Evolutionary conservation across 192 early-diverging fungal species (phyloP), one percentile per base, ranked within the genome.

Genomic region (Gonapodya prolifera): DNA sequence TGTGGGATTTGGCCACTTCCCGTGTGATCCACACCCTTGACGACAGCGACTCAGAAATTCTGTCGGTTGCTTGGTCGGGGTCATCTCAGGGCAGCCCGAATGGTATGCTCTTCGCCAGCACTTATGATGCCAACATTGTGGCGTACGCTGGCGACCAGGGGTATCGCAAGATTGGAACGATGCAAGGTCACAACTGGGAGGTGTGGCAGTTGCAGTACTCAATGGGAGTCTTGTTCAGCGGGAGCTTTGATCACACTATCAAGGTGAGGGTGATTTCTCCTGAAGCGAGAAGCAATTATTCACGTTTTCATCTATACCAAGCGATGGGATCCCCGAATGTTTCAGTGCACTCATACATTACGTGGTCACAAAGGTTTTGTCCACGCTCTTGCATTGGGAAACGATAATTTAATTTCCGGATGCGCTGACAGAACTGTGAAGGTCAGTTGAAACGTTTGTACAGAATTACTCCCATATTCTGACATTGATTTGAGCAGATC

Each of bases 161-260:
- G 45, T 83, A 77, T 17, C 34, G 79, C 31, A 78, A 82, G 16
- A 70, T 83, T 0, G 80, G 79, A 2, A 87, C 85, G 0, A 61
- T 89, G 34, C 81, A 82, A 76, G 88, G 88, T 0, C 88, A 89
- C 77, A 89, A 87, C 35, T 89, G 88, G 88, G 88, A 89, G 69
- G 88, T 89, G 0, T 89, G 88, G 88, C 84, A 89, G 36, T 80
- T 89, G 2, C 83, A 84, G 36, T 86, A 86, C 79, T 78, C 80
- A 1, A 83, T 86, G 35, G 85, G 85, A 0, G 77, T 77, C 33
- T 61, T 86, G 34, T 86, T 86, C 74, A 83, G 82, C 75, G 85
- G 78, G 33, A 83, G 82, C 71, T 86, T 86, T 79, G 85, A 86
- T 18, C 85, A 86, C 33, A 85, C 85, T 18, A 84, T 86, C 35